Evolutionary conservation across 2,329 filamentous ascomycete species (phyloP).

Genomic region (Ascochyta fabae): DNA sequence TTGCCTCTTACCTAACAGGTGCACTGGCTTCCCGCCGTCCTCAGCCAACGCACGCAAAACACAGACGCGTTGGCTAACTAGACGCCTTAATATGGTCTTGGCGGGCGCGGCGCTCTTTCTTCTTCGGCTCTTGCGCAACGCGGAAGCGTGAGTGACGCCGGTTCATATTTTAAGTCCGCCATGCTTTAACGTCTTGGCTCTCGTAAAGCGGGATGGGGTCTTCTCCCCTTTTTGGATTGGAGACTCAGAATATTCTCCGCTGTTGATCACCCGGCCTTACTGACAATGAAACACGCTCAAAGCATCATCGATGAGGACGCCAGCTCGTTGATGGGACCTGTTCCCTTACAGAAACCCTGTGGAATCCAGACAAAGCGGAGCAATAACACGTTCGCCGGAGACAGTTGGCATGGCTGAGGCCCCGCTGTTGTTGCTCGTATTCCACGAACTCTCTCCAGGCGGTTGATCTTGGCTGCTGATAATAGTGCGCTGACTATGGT

Average conservation of each 20-base stretch:
- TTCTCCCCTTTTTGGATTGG: constrained; percentile 1
- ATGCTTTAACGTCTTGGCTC: constrained; percentile 22
- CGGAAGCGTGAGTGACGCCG: constrained; percentile 17
- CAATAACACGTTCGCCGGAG: constrained; percentile 4
- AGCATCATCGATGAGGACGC: background rate
- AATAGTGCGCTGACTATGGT: constrained; percentile 23
- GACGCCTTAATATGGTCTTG: constrained; percentile 12
- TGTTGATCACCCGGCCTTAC: background rate
- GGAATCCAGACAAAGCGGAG: background rate
- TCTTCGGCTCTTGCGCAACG: constrained; percentile 16
- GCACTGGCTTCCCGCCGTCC: constrained; percentile 5
- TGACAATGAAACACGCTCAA: background rate
- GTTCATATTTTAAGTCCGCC: constrained; percentile 25
- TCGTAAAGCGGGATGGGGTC: constrained; percentile 6
- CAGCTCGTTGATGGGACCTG: background rate
- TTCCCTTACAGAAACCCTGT: background rate
- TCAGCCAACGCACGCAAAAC: constrained; percentile 7
- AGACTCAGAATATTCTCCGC: constrained; percentile 8
- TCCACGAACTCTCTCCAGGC: constrained; percentile 18
- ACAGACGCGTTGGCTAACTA: constrained; percentile 6
- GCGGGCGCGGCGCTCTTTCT: constrained; percentile 21
- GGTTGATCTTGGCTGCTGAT: constrained; percentile 29
- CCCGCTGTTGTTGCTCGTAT: constrained; percentile 26
- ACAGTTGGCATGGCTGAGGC: constrained; percentile 4
- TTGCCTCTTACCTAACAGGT: constrained; percentile 6